Percentiles rank a stretch among this genome's conserved stretches.
phyloP scores from a whole-genome alignment of 2,329 filamentous ascomycete species.

The Diplodia corticola region DNA sequence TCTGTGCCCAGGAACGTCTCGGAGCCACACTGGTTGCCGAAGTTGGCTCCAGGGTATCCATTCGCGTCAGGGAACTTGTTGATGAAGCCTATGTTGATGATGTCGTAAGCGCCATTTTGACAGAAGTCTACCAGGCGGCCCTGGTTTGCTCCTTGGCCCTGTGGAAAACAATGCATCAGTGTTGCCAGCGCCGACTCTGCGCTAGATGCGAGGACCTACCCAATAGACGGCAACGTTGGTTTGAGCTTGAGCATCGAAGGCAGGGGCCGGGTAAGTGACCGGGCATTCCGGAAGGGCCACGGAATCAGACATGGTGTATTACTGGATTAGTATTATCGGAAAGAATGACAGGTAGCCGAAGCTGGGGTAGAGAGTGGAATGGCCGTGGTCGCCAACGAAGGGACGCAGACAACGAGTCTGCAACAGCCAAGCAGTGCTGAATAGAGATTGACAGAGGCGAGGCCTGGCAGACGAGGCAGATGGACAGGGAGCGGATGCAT shows the following conservation, averaged over 20 bases:
- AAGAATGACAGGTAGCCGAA: slow-evolving; percentile 41
- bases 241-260: slow-evolving; percentile 28
- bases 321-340: slow-evolving; percentile 29
- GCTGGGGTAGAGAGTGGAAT: slow-evolving; percentile 41
- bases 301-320: slow-evolving; percentile 31
- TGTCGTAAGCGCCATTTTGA: slow-evolving; percentile 43
- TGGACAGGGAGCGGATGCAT: neutral
- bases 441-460: slow-evolving; percentile 1
- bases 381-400: slow-evolving; percentile 48
- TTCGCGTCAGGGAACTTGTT: slow-evolving; percentile 56
- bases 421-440: slow-evolving; percentile 29
- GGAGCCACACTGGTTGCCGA: slow-evolving; percentile 57
- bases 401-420: slow-evolving; percentile 55
- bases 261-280: slow-evolving; percentile 36
- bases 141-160: slow-evolving; percentile 56
- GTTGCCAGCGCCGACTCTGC: neutral
- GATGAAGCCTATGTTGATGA: slow-evolving; percentile 66
- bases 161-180: slow-evolving; percentile 4
- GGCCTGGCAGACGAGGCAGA: neutral
- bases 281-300: slow-evolving; percentile 32
- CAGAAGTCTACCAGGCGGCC: slow-evolving; percentile 35
- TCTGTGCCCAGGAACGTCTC: slow-evolving; percentile 57
- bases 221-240: slow-evolving; percentile 66
- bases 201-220: slow-evolving; percentile 46
- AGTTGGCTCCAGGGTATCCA: slow-evolving; percentile 58